Evolutionary conservation across 768 basidiomycete species (phyloP), one percentile per base, ranked within the genome.

Genomic region (Boletus edulis): DNA sequence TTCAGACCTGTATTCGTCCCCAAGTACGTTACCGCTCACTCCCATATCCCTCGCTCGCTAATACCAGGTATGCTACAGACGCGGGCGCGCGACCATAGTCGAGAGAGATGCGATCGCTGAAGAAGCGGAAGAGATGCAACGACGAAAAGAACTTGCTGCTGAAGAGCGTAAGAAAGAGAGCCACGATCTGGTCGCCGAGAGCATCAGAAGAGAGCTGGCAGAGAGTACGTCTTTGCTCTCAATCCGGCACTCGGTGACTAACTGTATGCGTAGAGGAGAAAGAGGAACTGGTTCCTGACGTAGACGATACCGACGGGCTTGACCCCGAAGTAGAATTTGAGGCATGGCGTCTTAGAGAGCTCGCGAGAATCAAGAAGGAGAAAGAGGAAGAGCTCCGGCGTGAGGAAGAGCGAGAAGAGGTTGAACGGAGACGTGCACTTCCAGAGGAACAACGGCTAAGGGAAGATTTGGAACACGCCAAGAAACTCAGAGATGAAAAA

Each of bases 1-100:
- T 94, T 96, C 72, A 79, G 95, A 58, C 97, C 97, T 3, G 89
- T 96, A 1, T 99, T 98, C 70, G 83, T 98, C 17, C 91, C 91
- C 51, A 98, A 98, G 95, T 95, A 67, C 55, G 87, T 73, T 46
- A 3, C 35, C 31, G 29, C 22, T 17, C 18, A 11, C 18, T 59
- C 37, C 45, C 47, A 44, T 14, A 45, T 41, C 7, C 12, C 43
- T 37, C 24, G 11, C 20, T 48, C 37, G 37, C 49, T 52, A 18
- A 66, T 47, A 13, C 34, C 29, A 45, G 13, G 17, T 46, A 52
- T 46, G 37, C 43, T 62, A 24, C 60, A 93, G 91, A 72, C 88
- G 88, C 17, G 86, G 80, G n/a, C 81, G 89, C 29, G 82, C 65
- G 20, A 94, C 93, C 0, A 78, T 94, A 37, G 76, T 76, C 27